Conservation (phyloP, 176 grass and related monocot species). For the Leersia perrieri region DNA sequence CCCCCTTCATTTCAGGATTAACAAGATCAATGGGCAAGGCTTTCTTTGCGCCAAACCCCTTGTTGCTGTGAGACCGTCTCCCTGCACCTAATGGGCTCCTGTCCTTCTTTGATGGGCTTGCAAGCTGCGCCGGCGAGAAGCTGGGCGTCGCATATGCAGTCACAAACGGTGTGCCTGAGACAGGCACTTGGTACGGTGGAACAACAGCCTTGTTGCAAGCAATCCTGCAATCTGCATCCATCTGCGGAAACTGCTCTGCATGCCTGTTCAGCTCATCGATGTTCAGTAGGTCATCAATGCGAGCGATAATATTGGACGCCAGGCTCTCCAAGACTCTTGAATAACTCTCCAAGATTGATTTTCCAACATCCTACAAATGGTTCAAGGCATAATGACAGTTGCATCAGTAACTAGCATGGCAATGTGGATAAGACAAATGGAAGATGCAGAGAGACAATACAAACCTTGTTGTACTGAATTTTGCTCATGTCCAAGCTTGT, state of each 20-base stretch:
- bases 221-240: conserved; percentile 35
- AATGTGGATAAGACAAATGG: neutral
- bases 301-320: conserved; percentile 75
- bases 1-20: conserved; percentile 44
- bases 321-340: conserved; percentile 93
- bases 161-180: conserved; percentile 75
- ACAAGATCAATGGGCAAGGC: conserved; percentile 55
- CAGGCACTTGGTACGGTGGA: conserved; percentile 58
- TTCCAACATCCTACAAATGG: conserved; percentile 77
- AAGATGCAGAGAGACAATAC: neutral
- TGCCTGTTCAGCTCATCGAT: conserved; percentile 76
- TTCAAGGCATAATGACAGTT: neutral
- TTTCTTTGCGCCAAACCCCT: conserved; percentile 56
- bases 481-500: conserved; percentile 93
- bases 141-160: conserved; percentile 71
- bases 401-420: neutral
- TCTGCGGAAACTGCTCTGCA: conserved; percentile 40
- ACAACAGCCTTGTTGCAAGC: conserved; percentile 50
- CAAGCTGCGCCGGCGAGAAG: conserved; percentile 57
- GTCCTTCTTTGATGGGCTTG: conserved; percentile 56
- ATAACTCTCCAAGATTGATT: conserved; percentile 93
- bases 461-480: conserved; percentile 92
- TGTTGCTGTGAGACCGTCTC: conserved; percentile 38
- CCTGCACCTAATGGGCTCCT: conserved; percentile 41
- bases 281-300: conserved; percentile 83